Conservation (phyloP, 2,329 filamentous ascomycete genomes). For the Metarhizium guizhouense region DNA sequence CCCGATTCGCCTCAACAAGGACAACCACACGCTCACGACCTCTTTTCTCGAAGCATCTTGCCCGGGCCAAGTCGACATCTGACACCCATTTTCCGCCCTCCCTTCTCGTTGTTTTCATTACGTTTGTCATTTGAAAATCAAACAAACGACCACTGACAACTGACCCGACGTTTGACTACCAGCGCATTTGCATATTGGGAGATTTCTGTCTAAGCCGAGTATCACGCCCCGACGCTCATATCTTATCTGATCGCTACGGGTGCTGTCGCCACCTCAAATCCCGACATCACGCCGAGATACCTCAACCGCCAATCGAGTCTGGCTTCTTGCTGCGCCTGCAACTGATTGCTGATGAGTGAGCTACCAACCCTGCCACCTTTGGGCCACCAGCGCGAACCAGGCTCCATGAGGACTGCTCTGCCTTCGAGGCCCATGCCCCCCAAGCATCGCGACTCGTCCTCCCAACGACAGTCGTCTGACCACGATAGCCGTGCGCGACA, state of each 20-base stretch:
- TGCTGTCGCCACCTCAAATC: background rate
- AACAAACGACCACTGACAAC: background rate
- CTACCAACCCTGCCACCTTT: constrained; percentile 14
- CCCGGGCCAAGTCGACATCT: background rate
- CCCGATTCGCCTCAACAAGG: constrained; percentile 5
- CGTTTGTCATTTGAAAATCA: background rate
- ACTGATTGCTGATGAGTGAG: constrained; percentile 22
- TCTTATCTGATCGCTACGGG: constrained; percentile 5
- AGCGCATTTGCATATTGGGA: background rate
- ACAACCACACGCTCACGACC: background rate
- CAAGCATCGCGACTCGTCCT: constrained; percentile 17
- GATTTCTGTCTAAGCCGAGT: background rate
- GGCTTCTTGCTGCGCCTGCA: background rate
- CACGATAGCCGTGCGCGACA: constrained; percentile 13
- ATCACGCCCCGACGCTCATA: background rate
- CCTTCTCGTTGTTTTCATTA: background rate
- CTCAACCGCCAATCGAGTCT: background rate
- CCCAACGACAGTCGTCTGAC: constrained; percentile 15
- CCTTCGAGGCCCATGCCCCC: constrained; percentile 28
- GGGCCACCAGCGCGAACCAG: constrained; percentile 21
- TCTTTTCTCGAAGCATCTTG: background rate
- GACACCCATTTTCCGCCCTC: background rate
- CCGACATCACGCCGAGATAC: background rate
- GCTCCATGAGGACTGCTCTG: constrained; percentile 25
- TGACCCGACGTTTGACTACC: background rate